Conservation (phyloP, 2,329 filamentous ascomycete species). For the Epichloe amarillans region DNA sequence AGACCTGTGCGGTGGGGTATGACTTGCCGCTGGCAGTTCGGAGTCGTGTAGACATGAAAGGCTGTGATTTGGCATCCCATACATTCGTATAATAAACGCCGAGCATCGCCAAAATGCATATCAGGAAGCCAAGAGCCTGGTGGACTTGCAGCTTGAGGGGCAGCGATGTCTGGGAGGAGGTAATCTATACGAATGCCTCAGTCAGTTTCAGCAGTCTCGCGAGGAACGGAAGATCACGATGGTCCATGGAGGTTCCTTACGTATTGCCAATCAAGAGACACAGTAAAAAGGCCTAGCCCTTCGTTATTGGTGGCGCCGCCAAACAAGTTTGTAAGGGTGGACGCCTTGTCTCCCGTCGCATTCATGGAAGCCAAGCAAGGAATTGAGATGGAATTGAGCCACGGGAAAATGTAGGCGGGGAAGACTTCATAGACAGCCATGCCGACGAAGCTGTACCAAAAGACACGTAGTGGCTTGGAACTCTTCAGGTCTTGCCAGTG, state of each 20-base stretch:
- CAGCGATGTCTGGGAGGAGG: constrained; percentile 11
- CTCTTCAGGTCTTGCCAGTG: constrained; percentile 38
- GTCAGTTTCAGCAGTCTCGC: neutral
- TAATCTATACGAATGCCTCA: neutral
- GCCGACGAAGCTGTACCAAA: constrained; percentile 35
- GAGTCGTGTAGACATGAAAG: constrained; percentile 22
- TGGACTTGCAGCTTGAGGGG: constrained; percentile 26
- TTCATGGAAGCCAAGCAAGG: constrained; percentile 38
- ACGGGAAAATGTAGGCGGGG: constrained; percentile 41
- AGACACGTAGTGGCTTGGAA: constrained; percentile 36
- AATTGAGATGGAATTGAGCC: constrained; percentile 41
- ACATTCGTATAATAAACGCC: constrained; percentile 27
- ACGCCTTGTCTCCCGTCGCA: neutral
- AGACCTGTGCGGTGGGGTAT: constrained; percentile 28
- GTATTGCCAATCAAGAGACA: constrained; percentile 33
- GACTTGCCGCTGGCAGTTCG: constrained; percentile 23
- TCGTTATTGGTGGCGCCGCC: constrained; percentile 28
- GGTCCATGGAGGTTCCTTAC: constrained; percentile 5
- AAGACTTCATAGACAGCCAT: constrained; percentile 40
- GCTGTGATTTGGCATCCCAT: constrained; percentile 21
- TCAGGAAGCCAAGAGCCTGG: constrained; percentile 21
- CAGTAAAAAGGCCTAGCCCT: constrained; percentile 25
- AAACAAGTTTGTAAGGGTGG: constrained; percentile 11
- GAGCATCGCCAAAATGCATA: constrained; percentile 22
- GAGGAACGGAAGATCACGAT: neutral